Conservation (phyloP, 2,329 filamentous ascomycete species). For the Curvularia sp. region DNA sequence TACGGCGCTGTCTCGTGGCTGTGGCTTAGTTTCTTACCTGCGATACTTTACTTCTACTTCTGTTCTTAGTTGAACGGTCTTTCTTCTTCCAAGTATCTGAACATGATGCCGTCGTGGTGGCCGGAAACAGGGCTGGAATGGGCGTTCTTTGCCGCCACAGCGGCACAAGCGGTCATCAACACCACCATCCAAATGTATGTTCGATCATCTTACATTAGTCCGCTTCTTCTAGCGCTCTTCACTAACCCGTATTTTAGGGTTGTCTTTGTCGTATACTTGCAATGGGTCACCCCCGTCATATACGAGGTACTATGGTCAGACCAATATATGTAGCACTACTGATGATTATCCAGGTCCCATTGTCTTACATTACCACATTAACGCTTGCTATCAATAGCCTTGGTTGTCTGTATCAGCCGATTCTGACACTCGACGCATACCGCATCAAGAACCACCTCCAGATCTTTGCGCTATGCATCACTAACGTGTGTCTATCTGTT, state of each 20-base stretch:
- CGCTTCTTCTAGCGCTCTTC: background rate
- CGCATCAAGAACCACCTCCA: slow-evolving; percentile 37
- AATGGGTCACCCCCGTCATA: slow-evolving; percentile 27
- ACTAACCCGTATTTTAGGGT: slow-evolving; percentile 11
- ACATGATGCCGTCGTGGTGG: slow-evolving; percentile 8
- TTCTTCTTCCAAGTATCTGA: background rate
- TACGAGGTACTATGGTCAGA: slow-evolving; percentile 11
- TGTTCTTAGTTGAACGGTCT: background rate
- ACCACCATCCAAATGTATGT: slow-evolving; percentile 26
- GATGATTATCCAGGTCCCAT: slow-evolving; percentile 17
- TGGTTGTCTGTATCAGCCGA: slow-evolving; percentile 29
- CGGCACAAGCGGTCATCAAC: slow-evolving; percentile 21
- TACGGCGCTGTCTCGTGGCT: background rate
- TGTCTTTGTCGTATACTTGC: slow-evolving; percentile 24
- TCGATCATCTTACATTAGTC: background rate
- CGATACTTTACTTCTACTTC: background rate
- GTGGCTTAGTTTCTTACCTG: background rate
- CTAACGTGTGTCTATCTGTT: slow-evolving; percentile 27
- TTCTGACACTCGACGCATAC: slow-evolving; percentile 34
- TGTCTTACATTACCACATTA: slow-evolving; percentile 25
- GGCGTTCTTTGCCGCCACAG: slow-evolving; percentile 24
- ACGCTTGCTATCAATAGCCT: slow-evolving; percentile 24
- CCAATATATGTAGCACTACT: background rate
- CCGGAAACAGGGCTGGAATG: slow-evolving; percentile 21
- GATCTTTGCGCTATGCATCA: slow-evolving; percentile 28